phyloP scores from a whole-genome alignment of 2,329 filamentous ascomycete species.

The Chaetoscypha palmicola region DNA sequence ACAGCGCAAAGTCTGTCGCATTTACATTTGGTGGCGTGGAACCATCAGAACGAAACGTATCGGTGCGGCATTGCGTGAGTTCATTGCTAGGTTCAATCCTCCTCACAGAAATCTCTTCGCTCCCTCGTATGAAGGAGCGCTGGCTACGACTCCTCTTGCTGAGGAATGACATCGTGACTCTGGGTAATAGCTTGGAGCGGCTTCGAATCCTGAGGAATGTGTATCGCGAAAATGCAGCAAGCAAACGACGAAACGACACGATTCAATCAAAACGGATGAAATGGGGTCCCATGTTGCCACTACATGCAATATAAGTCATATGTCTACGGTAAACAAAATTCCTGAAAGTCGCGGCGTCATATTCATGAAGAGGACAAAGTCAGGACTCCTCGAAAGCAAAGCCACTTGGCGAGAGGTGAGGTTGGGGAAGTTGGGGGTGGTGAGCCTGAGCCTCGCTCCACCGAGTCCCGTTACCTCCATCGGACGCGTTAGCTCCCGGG shows the following conservation, averaged over 20 bases:
- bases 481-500: neutral
- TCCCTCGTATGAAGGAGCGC: conserved; percentile 18
- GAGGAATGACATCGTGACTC: conserved; percentile 20
- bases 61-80: conserved; percentile 9
- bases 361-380: conserved; percentile 14
- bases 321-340: neutral
- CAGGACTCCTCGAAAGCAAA: conserved; percentile 14
- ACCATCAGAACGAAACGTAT: conserved; percentile 13
- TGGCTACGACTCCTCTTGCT: conserved; percentile 23
- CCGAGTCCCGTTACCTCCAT: no score
- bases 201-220: neutral
- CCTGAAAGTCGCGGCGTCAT: conserved; percentile 5
- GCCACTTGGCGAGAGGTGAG: conserved; percentile 2
- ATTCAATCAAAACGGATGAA: conserved; percentile 10
- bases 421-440: neutral
- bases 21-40: conserved; percentile 13
- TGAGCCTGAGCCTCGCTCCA: neutral
- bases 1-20: conserved; percentile 18
- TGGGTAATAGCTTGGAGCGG: neutral
- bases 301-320: conserved; percentile 16
- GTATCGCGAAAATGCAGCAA: neutral
- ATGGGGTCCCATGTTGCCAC: conserved; percentile 20
- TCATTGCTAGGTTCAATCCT: conserved; percentile 8
- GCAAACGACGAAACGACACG: conserved; percentile 1
- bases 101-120: conserved; percentile 20